Conservation (phyloP, 148 eudicot genomes). For the Dianthus caryophyllus region DNA sequence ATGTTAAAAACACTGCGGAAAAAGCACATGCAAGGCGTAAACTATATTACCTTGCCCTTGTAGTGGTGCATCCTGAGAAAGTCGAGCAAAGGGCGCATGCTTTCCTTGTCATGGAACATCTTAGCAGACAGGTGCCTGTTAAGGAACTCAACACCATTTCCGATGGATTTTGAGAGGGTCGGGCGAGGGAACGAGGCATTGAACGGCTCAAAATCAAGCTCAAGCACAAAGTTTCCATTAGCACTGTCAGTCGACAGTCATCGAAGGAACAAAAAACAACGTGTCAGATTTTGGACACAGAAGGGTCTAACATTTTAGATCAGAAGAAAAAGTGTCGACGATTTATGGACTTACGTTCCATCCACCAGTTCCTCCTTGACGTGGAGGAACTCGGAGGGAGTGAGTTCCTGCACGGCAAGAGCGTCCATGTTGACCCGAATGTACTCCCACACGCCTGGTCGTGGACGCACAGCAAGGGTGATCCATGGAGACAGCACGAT, state of each 20-base stretch:
- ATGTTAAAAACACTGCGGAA: no score
- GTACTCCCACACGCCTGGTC: constrained; percentile 99
- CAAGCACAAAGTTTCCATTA: constrained; percentile 90
- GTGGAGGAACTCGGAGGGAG: constrained; percentile 68
- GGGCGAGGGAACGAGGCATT: constrained; percentile 83
- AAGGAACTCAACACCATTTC: constrained; percentile 96
- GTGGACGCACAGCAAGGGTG: constrained; percentile 75
- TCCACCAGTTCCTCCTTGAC: constrained; percentile 83
- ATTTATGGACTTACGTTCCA: constrained; percentile 47
- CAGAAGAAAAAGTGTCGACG: not conserved
- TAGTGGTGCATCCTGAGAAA: constrained; percentile 75
- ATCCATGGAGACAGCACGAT: constrained; percentile 83
- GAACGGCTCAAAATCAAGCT: constrained; percentile 93
- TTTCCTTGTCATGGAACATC: constrained; percentile 98
- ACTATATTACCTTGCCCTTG: constrained; percentile 71
- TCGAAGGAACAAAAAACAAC: not conserved
- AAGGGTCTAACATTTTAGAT: not conserved
- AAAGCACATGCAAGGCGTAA: not conserved
- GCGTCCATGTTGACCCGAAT: constrained; percentile 61
- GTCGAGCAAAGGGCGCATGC: constrained; percentile 88
- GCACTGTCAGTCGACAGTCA: constrained; percentile 32
- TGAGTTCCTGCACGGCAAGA: constrained; percentile 59
- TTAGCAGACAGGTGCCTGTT: constrained; percentile 97
- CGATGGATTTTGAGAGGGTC: constrained; percentile 89
- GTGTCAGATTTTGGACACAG: not conserved